Evolutionary conservation across 2,329 filamentous ascomycete genomes (phyloP).

Genomic region (Emergomyces pasteurianus): DNA sequence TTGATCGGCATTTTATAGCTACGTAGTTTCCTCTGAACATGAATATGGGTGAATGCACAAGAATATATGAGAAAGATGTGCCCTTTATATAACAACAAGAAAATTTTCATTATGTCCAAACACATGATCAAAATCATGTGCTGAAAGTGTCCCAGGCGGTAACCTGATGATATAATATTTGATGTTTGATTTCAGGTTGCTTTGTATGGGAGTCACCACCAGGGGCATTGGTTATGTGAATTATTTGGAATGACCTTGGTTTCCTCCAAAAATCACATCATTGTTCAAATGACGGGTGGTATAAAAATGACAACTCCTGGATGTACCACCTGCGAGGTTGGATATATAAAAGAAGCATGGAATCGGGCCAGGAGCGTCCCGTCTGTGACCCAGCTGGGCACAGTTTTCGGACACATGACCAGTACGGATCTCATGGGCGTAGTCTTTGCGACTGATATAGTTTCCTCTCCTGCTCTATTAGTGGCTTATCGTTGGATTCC

Average conservation of each 20-base stretch:
- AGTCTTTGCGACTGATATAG: not conserved
- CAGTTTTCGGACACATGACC: not conserved
- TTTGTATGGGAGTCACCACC: not conserved
- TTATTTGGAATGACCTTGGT: not conserved
- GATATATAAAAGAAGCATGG: not conserved
- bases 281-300: not conserved
- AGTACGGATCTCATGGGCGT: not conserved
- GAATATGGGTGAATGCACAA: not conserved
- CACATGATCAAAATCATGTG: constrained; percentile 1
- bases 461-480: not conserved
- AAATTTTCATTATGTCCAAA: not conserved
- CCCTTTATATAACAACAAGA: not conserved
- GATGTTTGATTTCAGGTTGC: not conserved
- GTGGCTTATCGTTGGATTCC: not conserved
- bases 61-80: not conserved
- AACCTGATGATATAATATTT: not conserved
- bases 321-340: not conserved
- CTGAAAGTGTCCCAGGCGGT: not conserved
- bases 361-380: not conserved
- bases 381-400: not conserved
- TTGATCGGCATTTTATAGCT: not conserved
- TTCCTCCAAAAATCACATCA: not conserved
- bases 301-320: not conserved
- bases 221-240: not conserved
- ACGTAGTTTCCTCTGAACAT: not conserved